These are phyloP conservation scores for Fraxinus pennsylvanica DNA, from an alignment of 257 asterid species.

Conservation along the genomic window DNA sequence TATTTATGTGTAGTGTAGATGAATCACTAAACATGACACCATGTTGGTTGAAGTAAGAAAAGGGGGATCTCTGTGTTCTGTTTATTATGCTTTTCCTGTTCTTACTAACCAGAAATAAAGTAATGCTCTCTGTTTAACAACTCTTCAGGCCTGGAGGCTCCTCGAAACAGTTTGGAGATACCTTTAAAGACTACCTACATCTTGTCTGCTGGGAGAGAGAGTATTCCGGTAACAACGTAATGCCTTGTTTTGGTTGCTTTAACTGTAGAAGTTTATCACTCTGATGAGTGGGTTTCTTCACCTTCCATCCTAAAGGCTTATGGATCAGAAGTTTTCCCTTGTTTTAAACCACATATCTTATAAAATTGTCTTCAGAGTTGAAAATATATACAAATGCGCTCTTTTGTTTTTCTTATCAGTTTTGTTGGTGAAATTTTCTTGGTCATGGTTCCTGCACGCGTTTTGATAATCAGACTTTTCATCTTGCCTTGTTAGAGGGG, in stretches of 20 bases:
- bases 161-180: slow-evolving; percentile 85
- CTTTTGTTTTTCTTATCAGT: not conserved
- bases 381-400: not conserved
- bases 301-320: not conserved
- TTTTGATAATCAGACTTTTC: not conserved
- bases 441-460: not conserved
- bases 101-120: slow-evolving; percentile 2
- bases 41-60: slow-evolving; percentile 15
- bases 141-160: slow-evolving; percentile 82
- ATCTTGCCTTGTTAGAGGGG: not conserved
- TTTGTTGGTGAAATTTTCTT: not conserved
- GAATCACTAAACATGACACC: slow-evolving; percentile 2
- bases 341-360: not conserved
- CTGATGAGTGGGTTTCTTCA: not conserved
- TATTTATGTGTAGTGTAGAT: not conserved
- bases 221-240: slow-evolving; percentile 50
- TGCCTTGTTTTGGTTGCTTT: slow-evolving; percentile 16
- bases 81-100: not conserved
- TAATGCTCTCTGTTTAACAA: slow-evolving; percentile 15
- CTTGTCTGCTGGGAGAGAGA: slow-evolving; percentile 56
- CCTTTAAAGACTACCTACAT: slow-evolving; percentile 60
- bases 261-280: not conserved
- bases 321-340: not conserved
- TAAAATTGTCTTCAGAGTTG: not conserved
- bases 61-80: not conserved